Percentiles rank a stretch among this genome's conserved stretches.
phyloP scores from a whole-genome alignment of 208 protist species.

The Endotrypanum monterogeii region DNA sequence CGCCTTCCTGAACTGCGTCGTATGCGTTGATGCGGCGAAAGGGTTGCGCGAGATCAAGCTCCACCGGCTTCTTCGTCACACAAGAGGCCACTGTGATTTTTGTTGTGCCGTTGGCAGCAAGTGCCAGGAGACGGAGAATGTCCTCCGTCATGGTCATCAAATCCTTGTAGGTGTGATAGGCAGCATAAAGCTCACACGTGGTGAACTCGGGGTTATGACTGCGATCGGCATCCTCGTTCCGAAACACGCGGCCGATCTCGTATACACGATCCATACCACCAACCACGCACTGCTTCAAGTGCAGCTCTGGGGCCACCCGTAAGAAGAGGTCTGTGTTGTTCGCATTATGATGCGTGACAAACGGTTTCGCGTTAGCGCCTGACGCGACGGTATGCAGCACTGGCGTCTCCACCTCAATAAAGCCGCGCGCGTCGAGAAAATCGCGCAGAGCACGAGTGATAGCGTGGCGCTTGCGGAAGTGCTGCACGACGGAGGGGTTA shows the following conservation, averaged over 20 bases:
- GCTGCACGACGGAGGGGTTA: constrained; percentile 46
- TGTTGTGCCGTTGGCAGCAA: constrained; percentile 48
- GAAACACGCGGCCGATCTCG: constrained; percentile 95
- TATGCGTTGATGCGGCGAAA: constrained; percentile 91
- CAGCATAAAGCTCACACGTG: constrained; percentile 93
- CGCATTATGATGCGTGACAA: constrained; percentile 92
- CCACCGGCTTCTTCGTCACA: constrained; percentile 23
- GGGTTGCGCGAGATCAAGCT: constrained; percentile 87
- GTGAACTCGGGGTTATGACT: constrained; percentile 97
- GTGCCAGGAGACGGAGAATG: constrained; percentile 79
- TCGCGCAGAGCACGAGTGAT: constrained; percentile 64
- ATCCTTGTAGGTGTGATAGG: constrained; percentile 95
- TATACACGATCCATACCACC: constrained; percentile 95
- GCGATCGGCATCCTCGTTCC: constrained; percentile 94
- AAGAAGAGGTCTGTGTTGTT: constrained; percentile 81
- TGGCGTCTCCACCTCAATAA: constrained; percentile 95
- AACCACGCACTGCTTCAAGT: constrained; percentile 95
- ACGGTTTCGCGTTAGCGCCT: constrained; percentile 92
- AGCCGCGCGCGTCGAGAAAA: constrained; percentile 73
- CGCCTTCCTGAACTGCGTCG: constrained; percentile 79
- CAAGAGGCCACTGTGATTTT: constrained; percentile 41
- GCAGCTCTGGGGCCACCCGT: constrained; percentile 93
- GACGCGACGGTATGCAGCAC: constrained; percentile 87
- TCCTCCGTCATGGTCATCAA: constrained; percentile 94
- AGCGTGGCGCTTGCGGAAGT: constrained; percentile 65